Evolutionary conservation across 2,329 filamentous ascomycete species (phyloP).

Genomic region (Setomelanomma holmii): DNA sequence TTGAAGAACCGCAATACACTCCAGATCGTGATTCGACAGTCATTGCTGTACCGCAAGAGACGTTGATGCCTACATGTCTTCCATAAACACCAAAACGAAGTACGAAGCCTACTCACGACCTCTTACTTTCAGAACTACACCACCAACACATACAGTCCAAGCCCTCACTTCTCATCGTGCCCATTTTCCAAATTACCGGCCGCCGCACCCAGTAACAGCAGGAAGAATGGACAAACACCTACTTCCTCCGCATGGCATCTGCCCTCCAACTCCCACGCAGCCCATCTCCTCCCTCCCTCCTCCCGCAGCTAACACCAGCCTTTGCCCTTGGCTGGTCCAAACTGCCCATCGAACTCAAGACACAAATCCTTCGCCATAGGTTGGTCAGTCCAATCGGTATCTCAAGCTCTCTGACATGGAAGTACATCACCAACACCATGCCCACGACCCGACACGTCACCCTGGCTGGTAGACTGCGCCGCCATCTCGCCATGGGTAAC

Average conservation of each 20-base stretch:
- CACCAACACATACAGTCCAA: no score
- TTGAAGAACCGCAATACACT: no score
- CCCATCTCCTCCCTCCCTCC: not conserved
- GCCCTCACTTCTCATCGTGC: no score
- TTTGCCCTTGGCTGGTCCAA: not conserved
- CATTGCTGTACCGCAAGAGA: no score
- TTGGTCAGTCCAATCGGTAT: not conserved
- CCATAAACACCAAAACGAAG: no score
- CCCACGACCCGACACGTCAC: not conserved
- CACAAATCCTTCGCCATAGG: not conserved
- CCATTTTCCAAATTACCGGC: no score
- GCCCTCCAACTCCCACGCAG: not conserved
- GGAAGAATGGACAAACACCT: no score
- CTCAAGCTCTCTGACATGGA: not conserved
- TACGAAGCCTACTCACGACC: no score
- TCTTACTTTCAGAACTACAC: no score
- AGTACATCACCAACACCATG: not conserved
- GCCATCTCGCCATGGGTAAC: not conserved
- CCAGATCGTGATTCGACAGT: no score
- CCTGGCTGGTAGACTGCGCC: not conserved
- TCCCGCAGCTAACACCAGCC: not conserved
- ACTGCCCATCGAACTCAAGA: not conserved
- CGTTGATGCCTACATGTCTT: no score
- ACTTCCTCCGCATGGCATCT: not conserved
- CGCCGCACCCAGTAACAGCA: no score